Base-by-base conservation (phyloP, 169 alveolate genomes). In the Theileria sp. region DNA sequence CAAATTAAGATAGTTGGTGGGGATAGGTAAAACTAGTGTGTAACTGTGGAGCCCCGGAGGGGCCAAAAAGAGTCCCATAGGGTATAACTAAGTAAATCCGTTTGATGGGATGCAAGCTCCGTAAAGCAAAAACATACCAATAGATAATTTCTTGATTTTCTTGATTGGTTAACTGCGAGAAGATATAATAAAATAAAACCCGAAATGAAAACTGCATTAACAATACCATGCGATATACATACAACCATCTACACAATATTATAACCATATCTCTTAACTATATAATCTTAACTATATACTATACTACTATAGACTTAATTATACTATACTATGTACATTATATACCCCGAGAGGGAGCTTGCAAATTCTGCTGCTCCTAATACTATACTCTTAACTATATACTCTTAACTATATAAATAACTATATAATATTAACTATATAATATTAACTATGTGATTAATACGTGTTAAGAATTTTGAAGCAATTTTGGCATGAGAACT, bases 61-160 rank as follows among this genome's bases (percentile, higher is more conserved):
- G 54, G 54, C 17, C 8, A 44, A n/a, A n/a, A 44, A 13, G 17
- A 44, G 54, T 44, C 54, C 54, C 54, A 7, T 44, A 4, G 25
- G 44, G 60, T 3, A 15, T 28, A 10, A 61, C 1, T 61, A 28
- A 13, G 26, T 28, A 61, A 61, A 61, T 60, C 49, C 49, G 13
- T 8, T 8, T 4, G 49, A 36, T 4, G 49, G 54, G 15, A 8
- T 44, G 8, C 54, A 44, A 44, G 54, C 54, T 10, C 54, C 54
- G 54, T 21, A 60, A n/a, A n/a, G n/a, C n/a, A n/a, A n/a, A n/a
- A n/a, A 60, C 80, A 12, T 74, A 74, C 80, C 80, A 83, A 51
- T 83, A 83, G 56, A 77, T 83, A 9, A 77, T 75, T 61, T 83
- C 89, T 72, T 83, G 89, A 54, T 36, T 25, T 12, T 65, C 70